Conservation (phyloP, 2,329 filamentous ascomycete genomes). For the Magnaporthiopsis poae region DNA sequence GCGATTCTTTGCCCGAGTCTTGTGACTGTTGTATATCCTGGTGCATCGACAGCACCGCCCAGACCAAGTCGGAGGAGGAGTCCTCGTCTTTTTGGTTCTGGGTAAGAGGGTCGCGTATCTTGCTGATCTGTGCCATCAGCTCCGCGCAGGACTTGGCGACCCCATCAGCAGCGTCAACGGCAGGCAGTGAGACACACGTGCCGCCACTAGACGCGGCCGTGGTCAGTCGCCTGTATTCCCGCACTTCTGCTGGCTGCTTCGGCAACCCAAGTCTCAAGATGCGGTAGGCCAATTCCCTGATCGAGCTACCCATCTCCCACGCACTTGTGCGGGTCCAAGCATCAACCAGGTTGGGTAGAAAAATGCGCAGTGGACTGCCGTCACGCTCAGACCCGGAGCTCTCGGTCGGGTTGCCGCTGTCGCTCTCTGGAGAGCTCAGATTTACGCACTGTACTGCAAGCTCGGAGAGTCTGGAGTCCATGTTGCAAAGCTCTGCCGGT, state of each 20-base stretch:
- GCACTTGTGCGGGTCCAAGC: constrained; percentile 26
- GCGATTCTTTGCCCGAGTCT: constrained; percentile 21
- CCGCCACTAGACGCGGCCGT: constrained; percentile 25
- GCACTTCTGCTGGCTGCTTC: constrained; percentile 15
- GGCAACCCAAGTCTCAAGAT: constrained; percentile 19
- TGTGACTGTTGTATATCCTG: constrained; percentile 26
- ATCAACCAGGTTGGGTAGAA: constrained; percentile 31
- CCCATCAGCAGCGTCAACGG: constrained; percentile 12
- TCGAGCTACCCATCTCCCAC: constrained; percentile 27
- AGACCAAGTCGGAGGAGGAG: constrained; percentile 16
- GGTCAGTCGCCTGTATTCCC: constrained; percentile 30
- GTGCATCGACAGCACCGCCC: constrained; percentile 27
- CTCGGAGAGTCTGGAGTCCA: constrained; percentile 22
- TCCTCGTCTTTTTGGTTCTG: background rate
- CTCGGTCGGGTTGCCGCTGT: background rate
- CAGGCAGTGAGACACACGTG: constrained; percentile 20
- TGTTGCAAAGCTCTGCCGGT: background rate
- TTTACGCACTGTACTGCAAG: constrained; percentile 17
- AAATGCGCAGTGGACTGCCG: constrained; percentile 26
- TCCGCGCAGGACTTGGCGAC: constrained; percentile 6
- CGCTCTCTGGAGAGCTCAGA: background rate
- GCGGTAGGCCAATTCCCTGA: constrained; percentile 29
- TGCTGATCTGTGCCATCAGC: background rate
- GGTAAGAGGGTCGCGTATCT: background rate
- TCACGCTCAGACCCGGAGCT: constrained; percentile 11